Evolutionary conservation across 352 stramenopile genomes (phyloP).

Genomic region (Phytopythium helicoides): DNA sequence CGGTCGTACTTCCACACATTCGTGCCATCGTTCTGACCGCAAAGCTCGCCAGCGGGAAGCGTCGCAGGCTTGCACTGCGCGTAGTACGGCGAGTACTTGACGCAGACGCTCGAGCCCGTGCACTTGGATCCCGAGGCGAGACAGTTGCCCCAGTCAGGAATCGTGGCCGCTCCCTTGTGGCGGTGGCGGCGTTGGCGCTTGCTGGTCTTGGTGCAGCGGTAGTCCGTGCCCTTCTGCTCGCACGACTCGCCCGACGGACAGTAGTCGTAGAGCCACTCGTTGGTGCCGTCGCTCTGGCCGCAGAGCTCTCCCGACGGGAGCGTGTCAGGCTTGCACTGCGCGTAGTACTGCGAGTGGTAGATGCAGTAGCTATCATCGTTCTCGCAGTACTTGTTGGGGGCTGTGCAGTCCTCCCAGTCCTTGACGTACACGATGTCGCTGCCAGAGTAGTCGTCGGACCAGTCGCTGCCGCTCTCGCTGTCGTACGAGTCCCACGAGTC

Average conservation of each 20-base stretch:
- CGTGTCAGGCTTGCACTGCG: conserved; percentile 16
- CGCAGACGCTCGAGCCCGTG: conserved; percentile 11
- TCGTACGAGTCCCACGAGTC: too few species aligned
- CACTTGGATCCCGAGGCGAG: too few species aligned
- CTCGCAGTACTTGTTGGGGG: background rate
- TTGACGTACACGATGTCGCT: background rate
- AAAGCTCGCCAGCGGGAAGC: conserved; percentile 21
- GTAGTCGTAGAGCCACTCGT: conserved; percentile 13
- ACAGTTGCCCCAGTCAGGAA: too few species aligned
- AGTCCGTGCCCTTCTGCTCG: conserved; percentile 5
- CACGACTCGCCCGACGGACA: conserved; percentile 9
- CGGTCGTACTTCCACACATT: conserved; percentile 29
- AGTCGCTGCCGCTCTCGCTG: too few species aligned
- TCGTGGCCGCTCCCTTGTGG: too few species aligned
- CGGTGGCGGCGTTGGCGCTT: background rate
- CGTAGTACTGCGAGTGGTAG: conserved; percentile 13
- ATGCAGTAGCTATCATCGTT: conserved; percentile 4
- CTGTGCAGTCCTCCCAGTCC: conserved; percentile 1
- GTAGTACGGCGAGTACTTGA: conserved; percentile 25
- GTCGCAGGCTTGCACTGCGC: conserved; percentile 29
- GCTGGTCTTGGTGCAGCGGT: conserved; percentile 5
- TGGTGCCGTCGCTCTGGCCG: conserved; percentile 11
- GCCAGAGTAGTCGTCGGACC: too few species aligned
- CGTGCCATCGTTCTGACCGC: conserved; percentile 24
- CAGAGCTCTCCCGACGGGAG: conserved; percentile 13